Base-by-base conservation (phyloP, 352 stramenopile species). In the Phytopythium delawarense region DNA sequence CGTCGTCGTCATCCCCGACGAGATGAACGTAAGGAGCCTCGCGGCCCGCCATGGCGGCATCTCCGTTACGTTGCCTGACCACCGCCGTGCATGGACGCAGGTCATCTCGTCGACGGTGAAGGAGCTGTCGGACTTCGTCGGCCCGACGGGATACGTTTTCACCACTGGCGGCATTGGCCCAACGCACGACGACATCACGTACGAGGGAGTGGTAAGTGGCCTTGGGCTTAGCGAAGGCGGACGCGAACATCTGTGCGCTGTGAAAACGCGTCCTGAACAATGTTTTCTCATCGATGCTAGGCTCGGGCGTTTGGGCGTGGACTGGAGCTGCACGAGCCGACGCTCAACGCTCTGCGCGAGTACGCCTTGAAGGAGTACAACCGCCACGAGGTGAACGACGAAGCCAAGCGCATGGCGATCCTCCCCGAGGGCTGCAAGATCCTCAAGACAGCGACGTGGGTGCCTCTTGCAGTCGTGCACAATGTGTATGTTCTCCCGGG, bases 141-240 rank as follows among this genome's bases (percentile, higher is more conserved):
- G 86, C 0, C 73, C 76, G 16, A 79, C 57, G n/a, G 86, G 86
- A 40, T 95, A 91, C 55, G 84, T 95, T n/a, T 79, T 95, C 72
- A 93, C 86, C 20, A 92, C 86, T 16, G 86, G 86, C 62, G 86
- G 86, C 23, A 93, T 95, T 42, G 87, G 87, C 7, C 87, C 84
- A 13, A 95, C 87, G 12, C 87, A 95, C 53, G 87, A 95, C 68
- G 87, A 95, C 64, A 92, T 95, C 70, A 95, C 87, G 13, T 96
- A 96, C 64, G 80, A 93, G 62, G 84, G 80, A 64, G 80, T 93
- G 64, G 84, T 90, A 61, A 34, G 64, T 54, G 18, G 4, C 3
- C 28, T 25, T 28, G 25, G 25, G 50, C 21, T 21, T 46, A 28
- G 25, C 25, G 25, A 28, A 28, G 25, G 25, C 25, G 11, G 34